Base-by-base conservation (phyloP, 2,329 filamentous ascomycete genomes). In the Colletotrichum sansevieriae region DNA sequence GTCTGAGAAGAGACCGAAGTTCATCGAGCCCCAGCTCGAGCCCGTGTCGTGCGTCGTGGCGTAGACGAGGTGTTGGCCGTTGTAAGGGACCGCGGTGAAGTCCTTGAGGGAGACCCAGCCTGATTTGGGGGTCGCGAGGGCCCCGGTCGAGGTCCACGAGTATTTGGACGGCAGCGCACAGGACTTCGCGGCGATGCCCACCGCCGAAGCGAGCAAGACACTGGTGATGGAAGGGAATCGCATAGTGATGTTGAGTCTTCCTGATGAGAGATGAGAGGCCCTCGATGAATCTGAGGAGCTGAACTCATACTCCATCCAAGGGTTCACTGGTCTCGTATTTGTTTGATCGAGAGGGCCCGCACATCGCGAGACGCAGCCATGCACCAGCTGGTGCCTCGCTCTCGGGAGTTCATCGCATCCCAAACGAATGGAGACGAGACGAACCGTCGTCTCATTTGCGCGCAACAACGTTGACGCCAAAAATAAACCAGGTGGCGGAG, bases 51-150 rank as follows among this genome's bases (percentile, higher is more conserved):
- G 80, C 68, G 75, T 82, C 1, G 87, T 84, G 2, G 79, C 88
- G 73, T 91, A 91, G 3, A 91, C 88, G 7, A 91, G 82, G 70
- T 90, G 82, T 76, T 89, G 75, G 62, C 83, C 85, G 39, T 91
- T 86, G 80, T 87, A 87, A 1, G 79, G 74, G 20, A 83, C 84
- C 61, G 76, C 74, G 25, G 85, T 89, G 78, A 91, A 91, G 77
- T 91, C 89, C 74, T 91, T 91, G 73, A 91, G 81, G 4, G 87
- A 80, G 2, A 78, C 80, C 86, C 85, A 88, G 18, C 86, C 86
- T 1, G 78, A 78, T 72, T 84, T 83, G 0, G 88, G 88, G 4
- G 79, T 73, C 1, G 87, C 85, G 8, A 91, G 79, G 2, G 81
- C 70, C 2, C 77, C 81, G 6, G 82, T 84, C 11, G 85, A 87